Percentiles rank a stretch among this genome's conserved stretches.
phyloP scores from a whole-genome alignment of 202 grass and related monocot genomes.

The Setaria viridis region DNA sequence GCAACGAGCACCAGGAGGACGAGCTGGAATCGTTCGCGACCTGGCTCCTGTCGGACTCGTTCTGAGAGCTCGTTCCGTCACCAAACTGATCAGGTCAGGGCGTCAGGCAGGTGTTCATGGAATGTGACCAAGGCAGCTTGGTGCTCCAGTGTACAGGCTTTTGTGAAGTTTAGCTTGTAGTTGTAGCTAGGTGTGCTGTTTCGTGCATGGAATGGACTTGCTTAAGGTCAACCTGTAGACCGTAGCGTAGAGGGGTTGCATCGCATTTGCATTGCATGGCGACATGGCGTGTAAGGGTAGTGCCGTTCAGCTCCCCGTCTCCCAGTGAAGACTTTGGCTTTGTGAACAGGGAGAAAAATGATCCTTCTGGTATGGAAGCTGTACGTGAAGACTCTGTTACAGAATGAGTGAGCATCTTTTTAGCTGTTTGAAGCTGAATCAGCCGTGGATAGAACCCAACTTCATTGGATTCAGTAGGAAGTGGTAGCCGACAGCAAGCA shows the following conservation, averaged over 20 bases:
- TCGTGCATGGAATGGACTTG: slow-evolving; percentile 12
- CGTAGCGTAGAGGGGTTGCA: background rate
- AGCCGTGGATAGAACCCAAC: background rate
- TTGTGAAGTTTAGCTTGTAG: no score
- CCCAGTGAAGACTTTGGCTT: background rate
- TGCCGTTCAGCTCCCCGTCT: background rate
- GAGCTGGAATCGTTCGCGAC: slow-evolving; percentile 64
- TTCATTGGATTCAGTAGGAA: background rate
- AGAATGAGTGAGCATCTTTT: background rate
- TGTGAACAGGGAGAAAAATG: background rate
- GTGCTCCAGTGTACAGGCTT: background rate
- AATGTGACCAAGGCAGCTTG: background rate
- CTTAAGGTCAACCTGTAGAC: background rate
- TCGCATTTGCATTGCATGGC: background rate
- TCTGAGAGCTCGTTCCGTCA: background rate
- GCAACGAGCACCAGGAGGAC: slow-evolving; percentile 2
- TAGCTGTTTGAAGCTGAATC: background rate
- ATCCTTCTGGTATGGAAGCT: background rate
- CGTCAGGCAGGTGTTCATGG: no score
- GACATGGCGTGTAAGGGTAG: background rate
- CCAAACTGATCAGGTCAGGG: background rate
- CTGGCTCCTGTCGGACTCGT: slow-evolving; percentile 69
- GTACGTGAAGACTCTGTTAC: background rate
- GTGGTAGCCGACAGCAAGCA: slow-evolving; percentile 18
- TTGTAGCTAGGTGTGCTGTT: background rate